phyloP scores from a whole-genome alignment of 2,329 filamentous ascomycete species.

The Colletotrichum liaoningense region DNA sequence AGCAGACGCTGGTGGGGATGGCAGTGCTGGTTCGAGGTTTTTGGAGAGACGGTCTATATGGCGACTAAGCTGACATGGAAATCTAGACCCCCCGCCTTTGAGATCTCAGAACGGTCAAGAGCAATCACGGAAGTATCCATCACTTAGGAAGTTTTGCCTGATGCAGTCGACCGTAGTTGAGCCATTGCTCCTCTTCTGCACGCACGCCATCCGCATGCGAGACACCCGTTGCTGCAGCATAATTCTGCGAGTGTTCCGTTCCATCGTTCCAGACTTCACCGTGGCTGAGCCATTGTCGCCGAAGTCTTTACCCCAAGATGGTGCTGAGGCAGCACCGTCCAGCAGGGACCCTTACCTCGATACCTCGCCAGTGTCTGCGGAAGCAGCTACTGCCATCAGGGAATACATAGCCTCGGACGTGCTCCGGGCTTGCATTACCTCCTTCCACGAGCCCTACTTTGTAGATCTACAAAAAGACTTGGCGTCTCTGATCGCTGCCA shows the following conservation, averaged over 20 bases:
- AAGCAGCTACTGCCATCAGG: constrained; percentile 76
- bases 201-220: constrained; percentile 88
- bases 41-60: neutral
- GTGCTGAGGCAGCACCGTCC: constrained; percentile 33
- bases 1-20: neutral
- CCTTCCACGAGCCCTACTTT: constrained; percentile 95
- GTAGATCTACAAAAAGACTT: constrained; percentile 96
- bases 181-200: constrained; percentile 91
- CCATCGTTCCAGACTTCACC: constrained; percentile 82
- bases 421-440: constrained; percentile 88
- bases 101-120: constrained; percentile 42
- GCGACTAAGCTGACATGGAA: neutral
- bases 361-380: constrained; percentile 59
- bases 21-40: neutral
- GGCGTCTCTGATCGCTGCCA: constrained; percentile 86
- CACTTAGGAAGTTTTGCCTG: constrained; percentile 85
- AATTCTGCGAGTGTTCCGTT: constrained; percentile 87
- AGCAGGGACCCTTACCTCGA: constrained; percentile 41
- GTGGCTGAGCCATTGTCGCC: constrained; percentile 41
- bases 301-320: constrained; percentile 44
- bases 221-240: constrained; percentile 90
- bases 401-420: constrained; percentile 93
- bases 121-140: constrained; percentile 57
- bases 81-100: constrained; percentile 46
- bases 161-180: constrained; percentile 83